Conservation (phyloP, 768 basidiomycete genomes). For the Pisolithus tinctorius region DNA sequence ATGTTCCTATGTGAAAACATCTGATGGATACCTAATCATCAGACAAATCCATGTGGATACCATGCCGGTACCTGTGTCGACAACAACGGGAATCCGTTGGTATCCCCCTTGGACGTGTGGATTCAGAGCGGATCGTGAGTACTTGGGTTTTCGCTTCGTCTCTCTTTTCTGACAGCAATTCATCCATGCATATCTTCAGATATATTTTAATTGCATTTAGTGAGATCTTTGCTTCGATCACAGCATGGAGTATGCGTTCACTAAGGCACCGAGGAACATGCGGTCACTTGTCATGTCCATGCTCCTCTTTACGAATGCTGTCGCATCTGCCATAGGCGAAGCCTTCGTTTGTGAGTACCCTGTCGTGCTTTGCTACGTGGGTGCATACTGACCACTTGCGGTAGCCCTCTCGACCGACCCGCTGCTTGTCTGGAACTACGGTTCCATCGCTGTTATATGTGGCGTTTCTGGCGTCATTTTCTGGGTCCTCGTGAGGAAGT, state of each 20-base stretch:
- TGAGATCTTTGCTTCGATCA: constrained; percentile 79
- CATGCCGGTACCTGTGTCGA: constrained; percentile 48
- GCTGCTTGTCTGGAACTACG: constrained; percentile 72
- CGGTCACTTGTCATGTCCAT: constrained; percentile 75
- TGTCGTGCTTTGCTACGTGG: too few species aligned
- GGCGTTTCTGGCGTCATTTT: constrained; percentile 49
- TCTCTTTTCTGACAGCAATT: neutral
- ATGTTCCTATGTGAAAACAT: neutral
- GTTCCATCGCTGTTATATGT: constrained; percentile 49
- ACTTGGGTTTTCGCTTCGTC: constrained; percentile 23
- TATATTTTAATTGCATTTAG: constrained; percentile 60
- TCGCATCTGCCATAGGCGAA: constrained; percentile 59
- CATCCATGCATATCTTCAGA: constrained; percentile 18
- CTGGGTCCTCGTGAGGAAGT: constrained; percentile 43
- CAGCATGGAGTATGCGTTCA: constrained; percentile 87
- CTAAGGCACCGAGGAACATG: constrained; percentile 88
- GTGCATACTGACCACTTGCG: neutral
- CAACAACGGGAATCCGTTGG: constrained; percentile 40
- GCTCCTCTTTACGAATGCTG: constrained; percentile 53
- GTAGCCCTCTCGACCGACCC: constrained; percentile 63
- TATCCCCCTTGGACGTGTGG: constrained; percentile 72
- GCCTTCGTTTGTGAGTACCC: constrained; percentile 57
- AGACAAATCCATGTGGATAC: constrained; percentile 42
- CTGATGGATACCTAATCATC: neutral
- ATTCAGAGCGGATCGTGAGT: constrained; percentile 55